Percentiles rank a stretch among this genome's conserved stretches.
Evolutionary conservation across 2,329 filamentous ascomycete species (phyloP).

Genomic region (Xylariaceae sp.): DNA sequence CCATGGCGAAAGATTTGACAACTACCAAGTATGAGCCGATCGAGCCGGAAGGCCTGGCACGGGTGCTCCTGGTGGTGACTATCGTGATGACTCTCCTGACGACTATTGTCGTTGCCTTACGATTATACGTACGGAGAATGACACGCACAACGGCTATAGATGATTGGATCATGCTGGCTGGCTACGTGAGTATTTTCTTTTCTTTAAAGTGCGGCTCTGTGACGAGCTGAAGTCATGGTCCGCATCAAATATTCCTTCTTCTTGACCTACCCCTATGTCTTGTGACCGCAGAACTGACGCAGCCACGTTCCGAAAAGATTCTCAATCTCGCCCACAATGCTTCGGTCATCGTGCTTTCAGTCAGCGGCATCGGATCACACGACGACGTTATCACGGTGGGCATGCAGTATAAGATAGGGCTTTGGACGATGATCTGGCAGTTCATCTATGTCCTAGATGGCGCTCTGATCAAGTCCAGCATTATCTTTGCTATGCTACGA

Average conservation of each 20-base stretch:
- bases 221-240: too few species aligned
- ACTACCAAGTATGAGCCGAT: slow-evolving; percentile 10
- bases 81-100: slow-evolving; percentile 8
- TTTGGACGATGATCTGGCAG: slow-evolving; percentile 11
- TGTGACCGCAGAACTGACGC: too few species aligned
- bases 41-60: slow-evolving; percentile 9
- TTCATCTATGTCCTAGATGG: slow-evolving; percentile 10
- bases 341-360: slow-evolving; percentile 7
- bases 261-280: too few species aligned
- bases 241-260: too few species aligned
- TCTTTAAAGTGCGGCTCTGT: not conserved
- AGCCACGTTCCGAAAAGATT: not conserved
- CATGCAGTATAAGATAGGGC: slow-evolving; percentile 7
- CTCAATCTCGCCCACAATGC: slow-evolving; percentile 10
- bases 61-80: slow-evolving; percentile 5
- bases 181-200: slow-evolving; percentile 5
- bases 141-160: slow-evolving; percentile 2
- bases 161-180: slow-evolving; percentile 9
- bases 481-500: slow-evolving; percentile 9
- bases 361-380: slow-evolving; percentile 11
- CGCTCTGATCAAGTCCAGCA: slow-evolving; percentile 12
- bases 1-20: slow-evolving; percentile 7
- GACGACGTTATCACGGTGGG: slow-evolving; percentile 10
- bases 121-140: slow-evolving; percentile 5
- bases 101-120: slow-evolving; percentile 6